Conservation (phyloP, 768 basidiomycete genomes). For the Leccinellum rugosiceps region DNA sequence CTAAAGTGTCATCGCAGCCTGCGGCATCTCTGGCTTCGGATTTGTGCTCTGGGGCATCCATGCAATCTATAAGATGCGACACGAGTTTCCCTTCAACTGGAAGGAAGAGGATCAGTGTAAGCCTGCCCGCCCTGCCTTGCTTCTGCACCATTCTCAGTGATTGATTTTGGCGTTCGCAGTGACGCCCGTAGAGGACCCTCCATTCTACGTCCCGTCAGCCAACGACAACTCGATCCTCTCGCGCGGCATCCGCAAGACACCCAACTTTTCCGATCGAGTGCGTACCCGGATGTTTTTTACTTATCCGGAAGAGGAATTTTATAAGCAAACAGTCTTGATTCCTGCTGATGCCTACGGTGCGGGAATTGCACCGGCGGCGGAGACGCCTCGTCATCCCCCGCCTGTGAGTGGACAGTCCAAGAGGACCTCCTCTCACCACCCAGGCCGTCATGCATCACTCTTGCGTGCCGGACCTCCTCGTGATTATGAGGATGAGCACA, state of each 20-base stretch:
- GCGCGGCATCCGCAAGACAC: conserved; percentile 7
- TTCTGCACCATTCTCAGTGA: not conserved
- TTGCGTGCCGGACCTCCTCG: too few relatives aligned
- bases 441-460: too few relatives aligned
- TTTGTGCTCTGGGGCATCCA: too few relatives aligned
- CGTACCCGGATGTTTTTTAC: conserved; percentile 6
- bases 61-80: conserved; percentile 18
- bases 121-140: too few relatives aligned
- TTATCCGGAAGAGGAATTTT: not conserved
- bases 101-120: conserved; percentile 1
- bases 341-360: not conserved
- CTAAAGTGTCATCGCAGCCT: conserved; percentile 6
- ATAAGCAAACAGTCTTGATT: not conserved
- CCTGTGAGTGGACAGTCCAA: too few relatives aligned
- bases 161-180: conserved; percentile 2
- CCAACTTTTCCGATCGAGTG: conserved; percentile 5
- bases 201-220: not conserved
- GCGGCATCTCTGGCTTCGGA: too few relatives aligned
- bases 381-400: too few relatives aligned
- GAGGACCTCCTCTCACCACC: too few relatives aligned
- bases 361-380: too few relatives aligned
- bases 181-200: conserved; percentile 2
- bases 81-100: conserved; percentile 6
- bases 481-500: too few relatives aligned
- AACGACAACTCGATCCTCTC: conserved; percentile 1